A percentile compares a stretch with the other conserved stretches of the same genome.
Evolutionary conservation across 2,329 filamentous ascomycete species (phyloP).

Genomic region (Colletotrichum zoysiae): DNA sequence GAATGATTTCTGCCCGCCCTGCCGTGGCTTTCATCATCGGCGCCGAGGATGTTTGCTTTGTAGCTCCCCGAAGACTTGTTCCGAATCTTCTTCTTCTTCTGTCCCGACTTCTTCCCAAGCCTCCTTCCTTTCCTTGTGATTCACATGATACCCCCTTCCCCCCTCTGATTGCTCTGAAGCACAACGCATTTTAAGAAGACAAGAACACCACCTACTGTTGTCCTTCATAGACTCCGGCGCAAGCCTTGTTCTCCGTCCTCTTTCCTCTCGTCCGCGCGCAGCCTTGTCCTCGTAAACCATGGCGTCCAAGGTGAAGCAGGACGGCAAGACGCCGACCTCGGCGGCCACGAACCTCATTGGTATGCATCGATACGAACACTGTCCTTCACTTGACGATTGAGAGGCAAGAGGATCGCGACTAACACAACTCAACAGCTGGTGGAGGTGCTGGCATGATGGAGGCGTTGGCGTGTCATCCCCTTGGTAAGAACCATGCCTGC

Average conservation of each 20-base stretch:
- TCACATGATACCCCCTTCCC: constrained; percentile 15
- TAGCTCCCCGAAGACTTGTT: constrained; percentile 33
- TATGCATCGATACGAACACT: constrained; percentile 56
- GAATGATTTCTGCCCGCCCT: constrained; percentile 11
- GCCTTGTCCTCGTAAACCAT: constrained; percentile 44
- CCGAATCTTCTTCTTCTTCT: constrained; percentile 29
- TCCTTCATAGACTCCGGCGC: background rate
- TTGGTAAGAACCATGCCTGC: constrained; percentile 69
- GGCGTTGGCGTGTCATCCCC: constrained; percentile 92
- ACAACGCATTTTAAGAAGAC: background rate
- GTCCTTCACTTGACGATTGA: background rate
- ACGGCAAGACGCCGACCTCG: constrained; percentile 82
- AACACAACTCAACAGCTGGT: constrained; percentile 72
- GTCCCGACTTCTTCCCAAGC: constrained; percentile 26
- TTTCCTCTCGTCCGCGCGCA: constrained; percentile 18
- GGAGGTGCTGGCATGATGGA: constrained; percentile 99
- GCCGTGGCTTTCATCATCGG: constrained; percentile 42
- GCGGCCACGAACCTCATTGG: constrained; percentile 92
- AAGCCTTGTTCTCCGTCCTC: constrained; percentile 18
- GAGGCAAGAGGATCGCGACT: background rate
- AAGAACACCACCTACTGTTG: background rate
- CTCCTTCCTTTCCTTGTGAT: constrained; percentile 12
- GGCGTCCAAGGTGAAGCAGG: constrained; percentile 58
- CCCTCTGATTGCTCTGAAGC: background rate
- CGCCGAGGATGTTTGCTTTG: constrained; percentile 42